Evolutionary conservation across 2,329 filamentous ascomycete species (phyloP).

Genomic region (Torrubiella hemipterigena): DNA sequence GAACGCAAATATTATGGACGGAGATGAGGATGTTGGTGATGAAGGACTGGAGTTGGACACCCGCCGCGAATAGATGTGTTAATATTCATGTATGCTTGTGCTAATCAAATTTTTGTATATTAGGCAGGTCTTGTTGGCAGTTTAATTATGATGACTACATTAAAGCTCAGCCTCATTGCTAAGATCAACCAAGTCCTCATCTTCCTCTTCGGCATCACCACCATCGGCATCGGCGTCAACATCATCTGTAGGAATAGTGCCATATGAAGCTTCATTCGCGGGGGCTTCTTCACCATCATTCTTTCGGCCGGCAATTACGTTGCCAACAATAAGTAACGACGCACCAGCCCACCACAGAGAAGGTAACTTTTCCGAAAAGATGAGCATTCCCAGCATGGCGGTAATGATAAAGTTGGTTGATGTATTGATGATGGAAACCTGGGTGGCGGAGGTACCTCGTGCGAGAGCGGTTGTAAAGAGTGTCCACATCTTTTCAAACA

Average conservation of each 20-base stretch:
- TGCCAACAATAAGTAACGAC: constrained; percentile 58
- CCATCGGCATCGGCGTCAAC: constrained; percentile 10
- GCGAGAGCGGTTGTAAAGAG: constrained; percentile 72
- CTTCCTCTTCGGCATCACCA: constrained; percentile 13
- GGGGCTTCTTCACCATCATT: constrained; percentile 33
- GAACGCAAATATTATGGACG: constrained; percentile 25
- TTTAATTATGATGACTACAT: not conserved
- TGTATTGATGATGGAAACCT: constrained; percentile 73
- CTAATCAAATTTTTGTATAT: not conserved
- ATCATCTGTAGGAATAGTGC: constrained; percentile 1
- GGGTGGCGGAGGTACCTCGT: constrained; percentile 60
- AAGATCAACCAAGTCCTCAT: constrained; percentile 23
- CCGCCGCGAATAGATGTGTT: constrained; percentile 11
- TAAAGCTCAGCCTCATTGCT: constrained; percentile 14
- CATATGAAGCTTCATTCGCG: constrained; percentile 1
- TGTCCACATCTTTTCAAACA: constrained; percentile 68
- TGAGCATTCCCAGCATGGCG: constrained; percentile 54
- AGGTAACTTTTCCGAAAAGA: constrained; percentile 62
- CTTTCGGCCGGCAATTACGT: constrained; percentile 64
- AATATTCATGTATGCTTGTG: not conserved
- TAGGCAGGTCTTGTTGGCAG: too few relatives aligned
- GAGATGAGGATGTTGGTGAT: constrained; percentile 27
- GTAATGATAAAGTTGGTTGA: constrained; percentile 73
- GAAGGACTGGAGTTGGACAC: constrained; percentile 32
- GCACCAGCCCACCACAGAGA: constrained; percentile 70